Evolutionary conservation across 495 filamentous ascomycete species (phyloP), one percentile per base, ranked within the genome.

Genomic region (Neurospora tetrasperma): DNA sequence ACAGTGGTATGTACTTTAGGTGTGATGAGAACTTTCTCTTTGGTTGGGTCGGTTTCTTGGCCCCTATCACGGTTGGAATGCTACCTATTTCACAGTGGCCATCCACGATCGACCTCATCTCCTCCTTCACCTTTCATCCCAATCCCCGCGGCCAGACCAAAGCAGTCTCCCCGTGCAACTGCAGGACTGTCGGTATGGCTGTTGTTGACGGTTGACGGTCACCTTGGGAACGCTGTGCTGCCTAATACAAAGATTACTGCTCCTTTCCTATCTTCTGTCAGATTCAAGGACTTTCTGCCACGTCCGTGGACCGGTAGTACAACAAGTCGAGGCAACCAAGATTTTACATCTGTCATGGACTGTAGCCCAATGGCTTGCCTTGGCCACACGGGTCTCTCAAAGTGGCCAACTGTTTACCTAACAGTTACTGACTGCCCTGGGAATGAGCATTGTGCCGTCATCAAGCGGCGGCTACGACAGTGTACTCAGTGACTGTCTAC

Each of bases 221-320:
- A 66, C 54, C 14, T 66, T 66, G 27, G 27, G 27, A 27, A 66
- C 14, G 27, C 18, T 66, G 54, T 66, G 54, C 27, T 66, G 23
- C 54, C 54, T 66, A 23, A 18, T 66, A 66, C 54, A 66, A 66
- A 66, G 27, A 66, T 27, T 38, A 35, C 54, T 66, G 54, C 23
- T 66, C 54, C 31, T 66, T 48, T 35, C 14, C 54, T 66, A 66
- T 66, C 14, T 35, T 18, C 54, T 62, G 23, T 66, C 54, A 66
- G 54, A 66, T 66, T 66, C 54, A 66, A 66, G 54, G 54, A 66
- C 54, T 66, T 66, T 66, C 54, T 66, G 54, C 54, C 54, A 66
- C 54, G 54, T 66, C 31, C 27, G 54, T 66, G 54, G 54, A 66
- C 54, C 6, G 54, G 54, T 66, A 7, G 35, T 66, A 66, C 54